Conservation (phyloP, 2,329 filamentous ascomycete genomes). For the Talaromyces piceae region DNA sequence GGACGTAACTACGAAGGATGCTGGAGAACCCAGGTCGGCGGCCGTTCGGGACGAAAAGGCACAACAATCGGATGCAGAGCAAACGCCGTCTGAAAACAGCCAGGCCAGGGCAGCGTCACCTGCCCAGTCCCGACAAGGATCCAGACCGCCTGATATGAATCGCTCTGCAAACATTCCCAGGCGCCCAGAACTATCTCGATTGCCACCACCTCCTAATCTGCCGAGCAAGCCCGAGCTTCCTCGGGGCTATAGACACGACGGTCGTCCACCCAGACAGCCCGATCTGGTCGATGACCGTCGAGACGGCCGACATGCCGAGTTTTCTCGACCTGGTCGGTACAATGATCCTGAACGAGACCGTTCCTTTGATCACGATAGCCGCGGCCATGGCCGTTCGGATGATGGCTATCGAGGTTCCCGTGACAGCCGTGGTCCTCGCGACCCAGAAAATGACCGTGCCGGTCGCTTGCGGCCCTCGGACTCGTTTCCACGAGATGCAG, state of each 20-base stretch:
- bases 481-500: conserved; percentile 17
- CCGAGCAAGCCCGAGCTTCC: conserved; percentile 26
- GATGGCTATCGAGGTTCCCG: conserved; percentile 28
- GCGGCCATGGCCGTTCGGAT: conserved; percentile 34
- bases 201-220: conserved; percentile 28
- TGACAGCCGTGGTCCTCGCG: conserved; percentile 27
- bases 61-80: neutral
- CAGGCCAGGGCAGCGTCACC: conserved; percentile 14
- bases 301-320: conserved; percentile 30
- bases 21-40: neutral
- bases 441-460: conserved; percentile 31
- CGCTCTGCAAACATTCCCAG: conserved; percentile 28
- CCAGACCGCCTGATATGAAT: conserved; percentile 22
- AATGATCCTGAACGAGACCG: conserved; percentile 31
- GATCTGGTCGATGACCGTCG: conserved; percentile 33
- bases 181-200: conserved; percentile 28
- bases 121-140: conserved; percentile 18
- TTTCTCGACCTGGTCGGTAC: conserved; percentile 28
- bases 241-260: conserved; percentile 31
- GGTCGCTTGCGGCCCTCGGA: conserved; percentile 27
- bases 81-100: conserved; percentile 14
- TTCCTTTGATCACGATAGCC: conserved; percentile 29
- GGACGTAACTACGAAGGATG: too few relatives aligned
- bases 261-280: conserved; percentile 28
- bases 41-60: neutral